Base-by-base conservation (phyloP, 148 eudicot species). In the Spergularia bocconei region DNA sequence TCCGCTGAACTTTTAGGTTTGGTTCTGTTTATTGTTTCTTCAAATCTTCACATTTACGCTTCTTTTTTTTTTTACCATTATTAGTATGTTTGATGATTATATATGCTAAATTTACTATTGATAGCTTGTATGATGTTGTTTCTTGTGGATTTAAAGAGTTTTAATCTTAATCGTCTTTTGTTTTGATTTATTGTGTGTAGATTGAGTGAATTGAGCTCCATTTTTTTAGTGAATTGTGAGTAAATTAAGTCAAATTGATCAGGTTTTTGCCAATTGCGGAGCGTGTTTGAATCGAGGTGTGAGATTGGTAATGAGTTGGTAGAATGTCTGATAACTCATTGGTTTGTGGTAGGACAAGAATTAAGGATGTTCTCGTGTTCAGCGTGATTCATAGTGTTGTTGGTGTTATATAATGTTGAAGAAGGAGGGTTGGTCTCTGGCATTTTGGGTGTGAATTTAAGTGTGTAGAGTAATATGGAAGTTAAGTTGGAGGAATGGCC, bases 1-100 rank as follows among this genome's bases (percentile, higher is more conserved):
- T 66, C 90, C 61, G 56, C 44, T 39, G 87, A 87, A 67, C 23
- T 80, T 60, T 73, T 81, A 86, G 98, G 98, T 92, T 73, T 52
- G 71, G 25, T 19, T 29, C 36, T 29, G 2, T 29, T 29, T 0
- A 29, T 29, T 66, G 11, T 3, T 70, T 54, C 7, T 60, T 59
- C 65, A 1, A 12, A 3, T 13, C n/a, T 19, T 29, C 48, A 1
- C 48, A 44, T n/a, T 11, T 33, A 5, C 13, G 11, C 14, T 38
- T 8, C 29, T 3, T 39, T 64, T 11, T 38, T 8, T 41, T 3
- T 39, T 64, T 11, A 48, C 13, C 19, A 56, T 69, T 51, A n/a
- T 17, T n/a, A 16, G 51, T 56, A 20, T 33, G 67, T 50, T 50
- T 7, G 41, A 67, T 29, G 36, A 29, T 29, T 29, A 29, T 29